Evolutionary conservation across 2,329 filamentous ascomycete species (phyloP), one percentile per base, ranked within the genome.

Genomic region (Karstenula rhodostoma): DNA sequence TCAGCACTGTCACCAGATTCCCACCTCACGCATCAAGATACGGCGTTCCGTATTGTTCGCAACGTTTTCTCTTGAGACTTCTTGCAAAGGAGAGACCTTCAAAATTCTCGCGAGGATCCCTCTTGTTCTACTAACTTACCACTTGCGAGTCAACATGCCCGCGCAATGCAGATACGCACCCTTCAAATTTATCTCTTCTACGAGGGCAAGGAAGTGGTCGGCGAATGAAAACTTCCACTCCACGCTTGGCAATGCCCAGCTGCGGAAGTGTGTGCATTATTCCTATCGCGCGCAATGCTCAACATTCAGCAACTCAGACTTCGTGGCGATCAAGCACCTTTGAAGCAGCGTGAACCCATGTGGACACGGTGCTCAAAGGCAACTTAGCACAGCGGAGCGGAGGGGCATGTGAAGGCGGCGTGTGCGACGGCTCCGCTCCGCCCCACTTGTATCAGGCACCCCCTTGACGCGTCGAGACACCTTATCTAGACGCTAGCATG

Each of bases 371-470:
- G 51, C 37, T 54, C 44, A 32, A 43, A 32, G 32, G 17, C 25
- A 44, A 22, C 35, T 54, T 43, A 54, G 51, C 25, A 25, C 25
- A 54, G 51, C 51, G 50, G 50, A 54, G 51, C 51, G 51, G 51
- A 44, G 8, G 35, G 48, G n/a, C 33, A 50, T n/a, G 47, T 15
- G 22, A 23, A 52, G 22, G 33, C 35, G 49, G 49, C 23, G 35
- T 33, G 22, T 42, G 49, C 35, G 35, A 52, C 49, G 22, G 13
- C 13, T 17, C 51, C 51, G 37, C 37, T 35, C 37, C 51, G 37
- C 23, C 51, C 51, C 51, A 53, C 51, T 44, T 44, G 25, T 44
- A 13, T 54, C 51, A 32, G 37, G 33, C 29, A 54, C 25, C 17
- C 44, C 33, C n/a, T n/a, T 52, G 27, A 35, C n/a, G 10, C 37